These are phyloP conservation scores for Posidonia oceanica DNA, from an alignment of 116 monocot species.

Conservation along the genomic window DNA sequence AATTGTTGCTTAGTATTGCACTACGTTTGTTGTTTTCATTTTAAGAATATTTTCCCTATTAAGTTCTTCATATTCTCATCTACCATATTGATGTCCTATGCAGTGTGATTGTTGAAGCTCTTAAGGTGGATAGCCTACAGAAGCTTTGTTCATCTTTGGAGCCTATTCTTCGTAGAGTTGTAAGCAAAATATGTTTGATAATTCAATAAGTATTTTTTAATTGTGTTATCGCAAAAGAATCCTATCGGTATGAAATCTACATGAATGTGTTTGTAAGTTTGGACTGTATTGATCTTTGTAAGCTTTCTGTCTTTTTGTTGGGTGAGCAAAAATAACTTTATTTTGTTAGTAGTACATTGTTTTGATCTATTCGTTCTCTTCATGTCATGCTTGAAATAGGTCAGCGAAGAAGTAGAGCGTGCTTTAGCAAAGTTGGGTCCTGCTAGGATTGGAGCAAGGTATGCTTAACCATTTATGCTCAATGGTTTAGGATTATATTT, in stretches of 20 bases:
- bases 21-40: neutral
- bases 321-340: neutral
- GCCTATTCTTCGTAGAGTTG: slow-evolving; percentile 43
- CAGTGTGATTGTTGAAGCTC: slow-evolving; percentile 77
- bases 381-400: slow-evolving; percentile 16
- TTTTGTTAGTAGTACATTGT: neutral
- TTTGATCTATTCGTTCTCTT: neutral
- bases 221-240: neutral
- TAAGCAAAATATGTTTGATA: slow-evolving; percentile 1
- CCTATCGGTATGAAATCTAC: too few relatives aligned
- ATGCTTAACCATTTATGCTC: neutral
- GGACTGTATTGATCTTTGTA: neutral
- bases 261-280: neutral
- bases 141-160: slow-evolving; percentile 75
- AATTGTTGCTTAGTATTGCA: neutral
- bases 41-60: neutral
- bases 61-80: too few relatives aligned
- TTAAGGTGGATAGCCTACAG: slow-evolving; percentile 73
- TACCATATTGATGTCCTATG: neutral
- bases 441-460: slow-evolving; percentile 65
- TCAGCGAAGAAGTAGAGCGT: slow-evolving; percentile 95
- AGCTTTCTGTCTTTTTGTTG: neutral
- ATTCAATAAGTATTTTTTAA: neutral
- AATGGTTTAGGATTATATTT: too few relatives aligned
- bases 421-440: slow-evolving; percentile 75